A percentile compares a stretch with the other conserved stretches of the same genome.
Conservation (phyloP, 768 basidiomycete species). For the Psilocybe cubensis region DNA sequence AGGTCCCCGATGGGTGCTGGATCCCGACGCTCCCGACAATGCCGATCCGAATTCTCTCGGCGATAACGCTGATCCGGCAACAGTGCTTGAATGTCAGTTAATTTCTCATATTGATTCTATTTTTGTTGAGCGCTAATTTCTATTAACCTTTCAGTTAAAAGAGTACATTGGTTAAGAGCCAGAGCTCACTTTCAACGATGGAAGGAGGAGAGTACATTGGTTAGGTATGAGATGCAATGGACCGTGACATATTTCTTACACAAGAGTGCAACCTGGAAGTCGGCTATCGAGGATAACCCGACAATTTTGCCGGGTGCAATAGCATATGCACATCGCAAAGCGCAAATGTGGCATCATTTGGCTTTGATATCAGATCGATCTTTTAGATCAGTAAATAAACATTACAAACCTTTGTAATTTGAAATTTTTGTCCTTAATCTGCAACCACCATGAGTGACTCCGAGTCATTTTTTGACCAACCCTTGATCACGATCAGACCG, state of each 20-base stretch:
- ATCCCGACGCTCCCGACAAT: not conserved
- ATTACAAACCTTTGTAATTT: too few species aligned
- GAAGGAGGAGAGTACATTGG: not conserved
- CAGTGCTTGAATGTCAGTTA: constrained; percentile 2
- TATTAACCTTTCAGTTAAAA: not conserved
- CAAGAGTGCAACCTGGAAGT: not conserved
- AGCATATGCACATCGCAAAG: too few species aligned
- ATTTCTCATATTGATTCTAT: not conserved
- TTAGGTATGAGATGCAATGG: constrained; percentile 10
- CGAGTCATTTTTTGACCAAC: too few species aligned
- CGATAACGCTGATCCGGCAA: not conserved
- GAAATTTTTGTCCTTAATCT: too few species aligned
- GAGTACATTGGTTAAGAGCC: not conserved
- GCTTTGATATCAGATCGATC: too few species aligned
- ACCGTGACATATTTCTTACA: not conserved
- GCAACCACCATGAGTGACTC: too few species aligned
- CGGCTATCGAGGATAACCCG: too few species aligned
- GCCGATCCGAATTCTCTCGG: not conserved
- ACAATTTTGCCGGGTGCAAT: not conserved
- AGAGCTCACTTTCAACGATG: constrained; percentile 1
- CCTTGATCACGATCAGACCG: too few species aligned
- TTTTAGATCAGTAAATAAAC: too few species aligned
- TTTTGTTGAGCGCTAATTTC: not conserved
- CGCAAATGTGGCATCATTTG: not conserved
- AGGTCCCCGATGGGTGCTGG: too few species aligned